Evolutionary conservation across 176 grass and related monocot genomes (phyloP).

Genomic region (Zea luxurians): DNA sequence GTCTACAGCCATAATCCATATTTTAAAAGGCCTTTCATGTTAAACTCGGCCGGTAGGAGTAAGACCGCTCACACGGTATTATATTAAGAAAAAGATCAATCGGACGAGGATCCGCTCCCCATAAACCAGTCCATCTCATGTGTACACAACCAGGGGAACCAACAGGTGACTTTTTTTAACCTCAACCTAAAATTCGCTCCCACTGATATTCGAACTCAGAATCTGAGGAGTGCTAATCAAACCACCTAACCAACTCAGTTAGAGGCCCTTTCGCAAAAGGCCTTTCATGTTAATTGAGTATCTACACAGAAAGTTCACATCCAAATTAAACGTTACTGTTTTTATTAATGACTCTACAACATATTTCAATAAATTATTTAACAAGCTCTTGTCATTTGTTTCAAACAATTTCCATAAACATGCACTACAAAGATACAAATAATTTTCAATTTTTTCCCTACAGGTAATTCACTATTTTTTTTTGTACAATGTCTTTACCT

Average conservation of each 20-base stretch:
- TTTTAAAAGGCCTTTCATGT: conserved; percentile 5
- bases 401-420: background rate
- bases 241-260: no score
- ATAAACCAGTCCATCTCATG: no score
- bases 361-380: background rate
- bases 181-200: no score
- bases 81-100: no score
- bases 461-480: background rate
- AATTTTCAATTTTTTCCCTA: background rate
- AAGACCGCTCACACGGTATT: no score
- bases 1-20: background rate
- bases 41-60: no score
- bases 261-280: no score
- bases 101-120: no score
- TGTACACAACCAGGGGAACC: no score
- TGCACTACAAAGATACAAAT: background rate
- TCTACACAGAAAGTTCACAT: background rate
- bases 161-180: no score
- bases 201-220: no score
- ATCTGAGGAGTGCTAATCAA: no score
- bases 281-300: background rate
- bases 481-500: conserved; percentile 51
- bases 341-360: background rate
- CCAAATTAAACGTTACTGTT: background rate
- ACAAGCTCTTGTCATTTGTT: background rate